phyloP scores from a whole-genome alignment of 2,329 filamentous ascomycete genomes.

The Colletotrichum lini region DNA sequence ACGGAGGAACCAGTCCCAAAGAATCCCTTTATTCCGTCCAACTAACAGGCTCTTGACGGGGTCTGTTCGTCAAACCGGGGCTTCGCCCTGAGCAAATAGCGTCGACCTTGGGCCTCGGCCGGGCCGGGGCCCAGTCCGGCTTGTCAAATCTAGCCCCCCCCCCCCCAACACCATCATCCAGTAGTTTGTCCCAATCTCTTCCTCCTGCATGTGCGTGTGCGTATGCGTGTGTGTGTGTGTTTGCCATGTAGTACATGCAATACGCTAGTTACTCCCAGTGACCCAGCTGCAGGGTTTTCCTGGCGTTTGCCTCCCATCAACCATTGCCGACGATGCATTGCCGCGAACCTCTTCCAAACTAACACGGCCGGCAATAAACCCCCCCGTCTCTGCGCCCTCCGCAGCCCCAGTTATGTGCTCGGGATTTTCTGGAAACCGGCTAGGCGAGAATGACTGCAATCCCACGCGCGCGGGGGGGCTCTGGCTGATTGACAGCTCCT shows the following conservation, averaged over 20 bases:
- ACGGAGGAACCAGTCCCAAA: background rate
- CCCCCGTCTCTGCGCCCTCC: background rate
- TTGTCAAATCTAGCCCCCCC: too few species aligned
- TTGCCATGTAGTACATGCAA: too few species aligned
- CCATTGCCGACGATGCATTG: constrained; percentile 5
- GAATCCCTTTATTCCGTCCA: background rate
- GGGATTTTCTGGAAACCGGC: too few species aligned
- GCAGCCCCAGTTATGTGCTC: too few species aligned
- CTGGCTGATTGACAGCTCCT: too few species aligned
- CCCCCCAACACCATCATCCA: too few species aligned
- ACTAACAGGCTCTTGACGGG: background rate
- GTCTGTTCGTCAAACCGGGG: background rate
- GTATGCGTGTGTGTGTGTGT: background rate
- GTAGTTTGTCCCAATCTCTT: background rate
- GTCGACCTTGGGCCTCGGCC: constrained; percentile 27
- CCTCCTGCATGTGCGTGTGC: too few species aligned
- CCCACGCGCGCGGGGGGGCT: too few species aligned
- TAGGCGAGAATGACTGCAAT: too few species aligned
- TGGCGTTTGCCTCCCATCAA: constrained; percentile 22
- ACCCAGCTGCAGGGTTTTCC: background rate
- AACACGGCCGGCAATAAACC: constrained; percentile 6
- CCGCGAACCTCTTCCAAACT: background rate
- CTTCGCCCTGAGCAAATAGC: constrained; percentile 24
- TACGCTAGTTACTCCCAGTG: background rate
- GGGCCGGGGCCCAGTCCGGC: constrained; percentile 23